phyloP scores from a whole-genome alignment of 495 filamentous ascomycete genomes.

The Baudoinia panamericana region DNA sequence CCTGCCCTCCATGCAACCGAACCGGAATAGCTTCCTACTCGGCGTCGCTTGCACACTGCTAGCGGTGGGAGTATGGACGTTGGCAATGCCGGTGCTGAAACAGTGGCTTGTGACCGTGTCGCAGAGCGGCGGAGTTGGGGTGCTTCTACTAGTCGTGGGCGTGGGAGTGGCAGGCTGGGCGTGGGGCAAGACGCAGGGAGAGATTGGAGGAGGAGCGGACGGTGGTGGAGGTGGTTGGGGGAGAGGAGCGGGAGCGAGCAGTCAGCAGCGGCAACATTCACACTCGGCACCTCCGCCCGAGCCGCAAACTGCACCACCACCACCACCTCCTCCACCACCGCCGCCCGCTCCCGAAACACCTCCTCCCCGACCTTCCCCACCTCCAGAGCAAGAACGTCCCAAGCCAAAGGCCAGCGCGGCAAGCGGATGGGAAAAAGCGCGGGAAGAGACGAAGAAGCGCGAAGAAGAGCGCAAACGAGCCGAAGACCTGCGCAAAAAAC shows the following conservation, averaged over 20 bases:
- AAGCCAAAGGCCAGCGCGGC: conserved; percentile 21
- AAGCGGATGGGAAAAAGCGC: conserved; percentile 54
- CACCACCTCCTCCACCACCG: conserved; percentile 14
- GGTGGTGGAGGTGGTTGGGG: conserved; percentile 7
- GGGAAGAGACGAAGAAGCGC: conserved; percentile 51
- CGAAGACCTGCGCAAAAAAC: conserved; percentile 40
- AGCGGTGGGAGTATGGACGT: conserved; percentile 49
- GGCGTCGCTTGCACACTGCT: conserved; percentile 64
- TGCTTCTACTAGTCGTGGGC: conserved; percentile 46
- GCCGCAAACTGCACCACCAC: conserved; percentile 4
- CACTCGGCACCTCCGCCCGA: conserved; percentile 3
- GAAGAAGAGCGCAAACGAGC: conserved; percentile 46
- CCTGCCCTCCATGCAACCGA: conserved; percentile 71
- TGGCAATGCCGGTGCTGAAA: conserved; percentile 54
- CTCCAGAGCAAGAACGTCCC: conserved; percentile 20
- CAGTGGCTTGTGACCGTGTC: conserved; percentile 51
- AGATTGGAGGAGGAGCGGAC: conserved; percentile 23
- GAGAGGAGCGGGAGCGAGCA: neutral
- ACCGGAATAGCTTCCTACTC: conserved; percentile 81
- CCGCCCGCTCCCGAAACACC: conserved; percentile 16
- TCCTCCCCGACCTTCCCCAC: conserved; percentile 4
- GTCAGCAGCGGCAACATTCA: conserved; percentile 3
- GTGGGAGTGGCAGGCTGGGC: conserved; percentile 70
- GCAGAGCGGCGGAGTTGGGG: conserved; percentile 47
- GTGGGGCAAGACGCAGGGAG: conserved; percentile 51